Percentiles rank a stretch among this genome's conserved stretches.
Conservation (phyloP, 1,284 basidiomycete genomes). For the Bondarzewia mesenterica region DNA sequence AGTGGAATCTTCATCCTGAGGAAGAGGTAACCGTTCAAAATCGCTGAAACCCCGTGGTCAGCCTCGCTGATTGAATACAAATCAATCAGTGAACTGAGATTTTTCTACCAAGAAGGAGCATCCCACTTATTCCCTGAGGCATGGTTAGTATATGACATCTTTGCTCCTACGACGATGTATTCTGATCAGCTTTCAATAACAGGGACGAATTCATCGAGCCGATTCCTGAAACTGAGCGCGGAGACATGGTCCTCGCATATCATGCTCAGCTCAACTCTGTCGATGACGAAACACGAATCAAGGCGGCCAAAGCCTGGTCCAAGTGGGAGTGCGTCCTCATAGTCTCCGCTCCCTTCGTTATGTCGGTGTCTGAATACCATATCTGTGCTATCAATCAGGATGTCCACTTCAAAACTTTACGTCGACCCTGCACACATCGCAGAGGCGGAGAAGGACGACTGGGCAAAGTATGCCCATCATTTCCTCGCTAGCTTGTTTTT, state of each 20-base stretch:
- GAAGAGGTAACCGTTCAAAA: constrained; percentile 43
- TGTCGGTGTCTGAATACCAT: too few species aligned
- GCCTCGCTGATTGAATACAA: background rate
- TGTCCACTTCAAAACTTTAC: constrained; percentile 71
- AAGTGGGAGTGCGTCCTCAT: constrained; percentile 72
- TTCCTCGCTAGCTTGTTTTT: background rate
- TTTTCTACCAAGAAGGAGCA: constrained; percentile 87
- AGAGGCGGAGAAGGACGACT: constrained; percentile 67
- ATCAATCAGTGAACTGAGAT: constrained; percentile 64
- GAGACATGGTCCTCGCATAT: constrained; percentile 80
- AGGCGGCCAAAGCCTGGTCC: constrained; percentile 81
- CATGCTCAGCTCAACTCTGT: constrained; percentile 73
- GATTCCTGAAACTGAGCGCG: constrained; percentile 74
- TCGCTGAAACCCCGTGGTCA: background rate
- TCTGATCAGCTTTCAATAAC: background rate
- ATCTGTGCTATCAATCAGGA: constrained; percentile 45
- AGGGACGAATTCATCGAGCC: constrained; percentile 75
- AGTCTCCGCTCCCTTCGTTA: background rate
- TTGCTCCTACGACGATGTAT: background rate
- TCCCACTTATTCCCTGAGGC: constrained; percentile 84
- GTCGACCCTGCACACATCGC: constrained; percentile 65
- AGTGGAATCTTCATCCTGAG: constrained; percentile 88
- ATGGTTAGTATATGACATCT: constrained; percentile 51
- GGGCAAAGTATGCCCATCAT: constrained; percentile 65
- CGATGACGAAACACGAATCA: constrained; percentile 59